Evolutionary conservation across 371 early-diverging fungal genomes (phyloP).

Genomic region (Saksenaea vasiformis): DNA sequence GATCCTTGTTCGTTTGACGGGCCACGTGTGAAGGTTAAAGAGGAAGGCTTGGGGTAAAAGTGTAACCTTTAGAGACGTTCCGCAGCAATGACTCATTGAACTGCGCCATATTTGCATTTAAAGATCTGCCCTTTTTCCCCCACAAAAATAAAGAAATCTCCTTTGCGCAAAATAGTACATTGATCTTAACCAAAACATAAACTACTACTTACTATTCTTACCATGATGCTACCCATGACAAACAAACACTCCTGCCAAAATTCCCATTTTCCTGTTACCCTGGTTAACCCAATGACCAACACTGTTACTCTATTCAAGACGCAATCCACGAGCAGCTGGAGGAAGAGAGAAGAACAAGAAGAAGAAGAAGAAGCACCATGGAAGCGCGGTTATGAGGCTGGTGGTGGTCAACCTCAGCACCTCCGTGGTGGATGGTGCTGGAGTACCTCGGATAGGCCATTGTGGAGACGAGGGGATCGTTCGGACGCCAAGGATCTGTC

Average conservation of each 20-base stretch:
- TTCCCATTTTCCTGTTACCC: too few species aligned
- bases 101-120: not conserved
- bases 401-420: too few species aligned
- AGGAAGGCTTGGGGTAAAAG: not conserved
- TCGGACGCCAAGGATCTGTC: not conserved
- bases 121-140: not conserved
- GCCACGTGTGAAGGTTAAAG: not conserved
- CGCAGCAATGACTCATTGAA: not conserved
- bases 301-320: too few species aligned
- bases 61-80: not conserved
- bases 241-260: not conserved
- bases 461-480: not conserved
- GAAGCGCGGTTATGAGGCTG: too few species aligned
- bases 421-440: not conserved
- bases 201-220: too few species aligned
- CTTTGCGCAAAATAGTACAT: too few species aligned
- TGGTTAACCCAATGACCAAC: too few species aligned
- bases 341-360: too few species aligned
- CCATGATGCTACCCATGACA: not conserved
- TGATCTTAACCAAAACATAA: too few species aligned
- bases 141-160: not conserved
- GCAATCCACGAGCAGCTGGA: too few species aligned
- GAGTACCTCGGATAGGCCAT: not conserved
- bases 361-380: too few species aligned
- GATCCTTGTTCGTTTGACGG: not conserved